These are phyloP conservation scores for Trichoderma asperellum DNA, from an alignment of 2,329 filamentous ascomycete species.

Conservation along the genomic window DNA sequence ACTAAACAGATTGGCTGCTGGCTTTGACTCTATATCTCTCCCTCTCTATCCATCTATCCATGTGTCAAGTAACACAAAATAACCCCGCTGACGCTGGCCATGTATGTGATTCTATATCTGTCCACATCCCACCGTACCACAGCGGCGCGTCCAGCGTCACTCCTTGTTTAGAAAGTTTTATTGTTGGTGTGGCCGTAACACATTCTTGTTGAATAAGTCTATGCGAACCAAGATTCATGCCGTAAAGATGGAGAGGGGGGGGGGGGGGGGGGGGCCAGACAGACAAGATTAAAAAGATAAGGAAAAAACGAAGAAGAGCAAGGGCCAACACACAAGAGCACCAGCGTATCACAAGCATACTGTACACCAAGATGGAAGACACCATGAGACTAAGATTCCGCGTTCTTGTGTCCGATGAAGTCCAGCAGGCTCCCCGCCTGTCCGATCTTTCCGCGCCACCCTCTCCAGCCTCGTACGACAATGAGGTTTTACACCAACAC, in stretches of 20 bases:
- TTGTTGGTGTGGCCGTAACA: slow-evolving; percentile 5
- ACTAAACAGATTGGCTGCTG: neutral
- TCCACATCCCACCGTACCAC: neutral
- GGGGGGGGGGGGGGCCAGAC: no score
- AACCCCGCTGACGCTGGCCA: neutral
- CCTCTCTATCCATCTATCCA: neutral
- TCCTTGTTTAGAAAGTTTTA: neutral
- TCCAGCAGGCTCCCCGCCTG: slow-evolving; percentile 29
- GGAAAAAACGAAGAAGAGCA: neutral
- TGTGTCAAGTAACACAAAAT: neutral
- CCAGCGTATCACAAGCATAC: slow-evolving; percentile 6
- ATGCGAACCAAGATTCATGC: neutral
- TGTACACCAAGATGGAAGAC: slow-evolving; percentile 4
- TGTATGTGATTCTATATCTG: neutral
- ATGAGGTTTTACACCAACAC: neutral
- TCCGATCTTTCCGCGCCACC: slow-evolving; percentile 26
- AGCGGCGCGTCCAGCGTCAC: neutral
- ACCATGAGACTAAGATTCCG: slow-evolving; percentile 25
- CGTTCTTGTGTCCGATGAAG: slow-evolving; percentile 29
- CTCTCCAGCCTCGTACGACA: slow-evolving; percentile 23
- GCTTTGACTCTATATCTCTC: neutral
- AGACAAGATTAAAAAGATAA: neutral
- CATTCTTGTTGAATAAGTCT: slow-evolving; percentile 14
- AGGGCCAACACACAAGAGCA: neutral
- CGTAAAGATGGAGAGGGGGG: neutral